phyloP scores from a whole-genome alignment of 345 rosid genomes.

The Heritiera littoralis region DNA sequence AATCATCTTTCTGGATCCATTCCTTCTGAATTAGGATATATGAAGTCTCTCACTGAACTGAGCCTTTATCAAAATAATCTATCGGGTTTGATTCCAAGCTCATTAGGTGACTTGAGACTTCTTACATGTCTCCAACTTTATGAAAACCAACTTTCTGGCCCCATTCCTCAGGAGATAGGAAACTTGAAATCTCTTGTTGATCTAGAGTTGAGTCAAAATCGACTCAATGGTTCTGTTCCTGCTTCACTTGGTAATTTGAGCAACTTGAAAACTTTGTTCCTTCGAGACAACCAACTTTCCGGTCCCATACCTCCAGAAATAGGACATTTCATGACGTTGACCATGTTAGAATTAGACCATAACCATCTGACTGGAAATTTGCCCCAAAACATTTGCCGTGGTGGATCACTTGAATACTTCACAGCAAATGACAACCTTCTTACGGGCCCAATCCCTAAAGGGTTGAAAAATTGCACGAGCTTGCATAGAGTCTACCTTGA shows the following conservation, averaged over 20 bases:
- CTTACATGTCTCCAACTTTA: neutral
- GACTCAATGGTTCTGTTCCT: slow-evolving; percentile 16
- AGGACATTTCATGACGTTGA: neutral
- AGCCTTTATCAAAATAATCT: slow-evolving; percentile 17
- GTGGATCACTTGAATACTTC: neutral
- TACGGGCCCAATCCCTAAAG: neutral
- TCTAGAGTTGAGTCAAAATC: slow-evolving; percentile 14
- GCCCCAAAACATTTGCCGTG: slow-evolving; percentile 9
- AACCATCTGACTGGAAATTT: slow-evolving; percentile 14
- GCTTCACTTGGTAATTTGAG: neutral
- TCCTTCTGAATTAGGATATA: slow-evolving; percentile 21
- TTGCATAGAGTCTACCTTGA: neutral
- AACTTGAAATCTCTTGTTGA: slow-evolving; percentile 13
- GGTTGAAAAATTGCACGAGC: slow-evolving; percentile 10
- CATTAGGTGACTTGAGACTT: neutral
- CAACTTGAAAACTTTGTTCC: neutral
- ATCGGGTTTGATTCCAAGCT: slow-evolving; percentile 23
- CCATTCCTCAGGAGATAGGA: slow-evolving; percentile 24
- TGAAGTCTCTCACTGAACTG: neutral
- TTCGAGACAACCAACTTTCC: slow-evolving; percentile 17
- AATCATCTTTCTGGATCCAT: slow-evolving; percentile 9
- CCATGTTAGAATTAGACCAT: neutral
- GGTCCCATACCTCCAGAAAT: slow-evolving; percentile 21
- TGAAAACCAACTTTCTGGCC: slow-evolving; percentile 21
- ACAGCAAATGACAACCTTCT: slow-evolving; percentile 9